Base-by-base conservation (phyloP, 73 alveolate genomes). In the Blepharisma japonicum region DNA sequence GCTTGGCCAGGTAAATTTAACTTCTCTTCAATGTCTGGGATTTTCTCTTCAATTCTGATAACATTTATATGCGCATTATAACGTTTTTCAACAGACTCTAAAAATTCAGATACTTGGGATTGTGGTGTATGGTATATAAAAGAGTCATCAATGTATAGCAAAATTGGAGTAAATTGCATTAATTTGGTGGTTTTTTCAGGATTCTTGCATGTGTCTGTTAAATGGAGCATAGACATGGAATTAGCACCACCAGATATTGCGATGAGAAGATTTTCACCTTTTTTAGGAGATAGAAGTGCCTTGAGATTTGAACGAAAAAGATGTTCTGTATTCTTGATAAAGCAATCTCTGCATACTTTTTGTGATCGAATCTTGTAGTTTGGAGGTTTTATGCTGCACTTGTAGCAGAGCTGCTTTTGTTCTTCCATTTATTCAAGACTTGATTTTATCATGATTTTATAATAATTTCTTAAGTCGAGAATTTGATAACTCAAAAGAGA, bases 151-250 rank as follows among this genome's bases (percentile, higher is more conserved):
- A 61, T 25, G 23, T 18, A 61, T 14, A 61, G 46, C n/a, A 61
- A 14, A 8, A 9, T 5, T 18, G 74, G 74, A 1, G 23, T 8
- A 25, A 61, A 61, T 25, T 61, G 14, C 74, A 61, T 61, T 39
- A 61, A 14, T 61, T 61, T 61, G 18, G 49, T 61, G 2, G 74
- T 61, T 61, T 61, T 61, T 61, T 20, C 39, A 20, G 74, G 74
- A 48, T 61, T 61, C 14, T 61, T 61, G 47, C 74, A 61, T 14
- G 74, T 18, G 74, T 61, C 74, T 9, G 23, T 25, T 9, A 61
- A 25, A 39, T 61, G 74, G 18, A 61, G 47, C 39, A 61, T 8
- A 25, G 47, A 61, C 11, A 39, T 20, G 46, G 74, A 61, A 14
- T 61, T 61, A 14, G 46, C 46, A 9, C 74, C 74, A 18, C 74